A percentile compares a stretch with the other conserved stretches of the same genome.
phyloP scores from a whole-genome alignment of 805 yeast species.

The Groenewaldozyma tartarivorans region DNA sequence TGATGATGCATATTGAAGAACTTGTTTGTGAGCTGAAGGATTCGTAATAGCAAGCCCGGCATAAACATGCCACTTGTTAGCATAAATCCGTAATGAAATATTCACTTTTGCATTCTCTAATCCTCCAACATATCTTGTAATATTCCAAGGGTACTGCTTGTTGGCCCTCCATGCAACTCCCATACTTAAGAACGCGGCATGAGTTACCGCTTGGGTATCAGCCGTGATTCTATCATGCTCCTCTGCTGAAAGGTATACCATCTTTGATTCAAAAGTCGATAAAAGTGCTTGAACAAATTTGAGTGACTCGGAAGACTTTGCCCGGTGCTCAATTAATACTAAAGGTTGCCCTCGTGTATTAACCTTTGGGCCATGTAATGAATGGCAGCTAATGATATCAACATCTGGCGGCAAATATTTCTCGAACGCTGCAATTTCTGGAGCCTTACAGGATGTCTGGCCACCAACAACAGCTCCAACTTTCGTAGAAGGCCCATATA shows the following conservation, averaged over 20 bases:
- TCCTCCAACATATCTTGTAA: conserved; percentile 82
- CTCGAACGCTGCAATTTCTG: conserved; percentile 84
- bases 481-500: conserved; percentile 79
- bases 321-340: conserved; percentile 72
- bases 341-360: conserved; percentile 87
- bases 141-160: conserved; percentile 83
- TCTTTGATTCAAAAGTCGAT: conserved; percentile 66
- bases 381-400: conserved; percentile 79
- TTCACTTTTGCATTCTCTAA: conserved; percentile 93
- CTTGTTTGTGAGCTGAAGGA: conserved; percentile 87
- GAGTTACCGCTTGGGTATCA: conserved; percentile 97
- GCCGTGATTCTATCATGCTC: conserved; percentile 95
- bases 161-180: conserved; percentile 88
- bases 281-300: conserved; percentile 54
- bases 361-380: conserved; percentile 91
- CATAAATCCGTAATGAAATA: conserved; percentile 79
- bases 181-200: conserved; percentile 94
- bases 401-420: conserved; percentile 63
- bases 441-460: conserved; percentile 89
- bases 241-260: conserved; percentile 67
- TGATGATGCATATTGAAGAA: conserved; percentile 79
- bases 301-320: conserved; percentile 40
- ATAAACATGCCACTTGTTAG: conserved; percentile 96
- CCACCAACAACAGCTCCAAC: conserved; percentile 93
- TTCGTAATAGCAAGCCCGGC: conserved; percentile 96